A percentile compares a stretch with the other conserved stretches of the same genome.
These are phyloP conservation scores for Daldinia childiae DNA, from an alignment of 495 filamentous ascomycete species.

Conservation along the genomic window DNA sequence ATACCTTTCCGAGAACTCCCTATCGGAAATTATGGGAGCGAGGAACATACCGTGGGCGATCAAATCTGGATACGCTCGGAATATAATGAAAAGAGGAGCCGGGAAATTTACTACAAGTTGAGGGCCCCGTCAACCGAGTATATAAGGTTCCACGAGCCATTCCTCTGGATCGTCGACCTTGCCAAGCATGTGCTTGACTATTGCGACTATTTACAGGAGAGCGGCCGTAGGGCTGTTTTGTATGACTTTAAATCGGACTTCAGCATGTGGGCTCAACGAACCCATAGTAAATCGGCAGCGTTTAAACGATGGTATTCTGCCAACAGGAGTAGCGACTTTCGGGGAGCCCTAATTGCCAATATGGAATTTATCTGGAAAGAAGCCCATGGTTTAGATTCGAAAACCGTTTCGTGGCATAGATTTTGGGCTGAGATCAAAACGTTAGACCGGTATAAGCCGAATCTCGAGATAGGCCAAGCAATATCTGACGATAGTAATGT, in stretches of 20 bases:
- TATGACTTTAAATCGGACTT: constrained; percentile 65
- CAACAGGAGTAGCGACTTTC: constrained; percentile 64
- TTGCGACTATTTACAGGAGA: constrained; percentile 47
- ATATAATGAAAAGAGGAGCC: constrained; percentile 37
- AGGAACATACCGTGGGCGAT: constrained; percentile 55
- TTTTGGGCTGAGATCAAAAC: constrained; percentile 33
- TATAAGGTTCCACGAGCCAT: constrained; percentile 63
- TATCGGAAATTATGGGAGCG: constrained; percentile 70
- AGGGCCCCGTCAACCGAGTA: constrained; percentile 66
- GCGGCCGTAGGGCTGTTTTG: constrained; percentile 53
- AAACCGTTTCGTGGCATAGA: constrained; percentile 22
- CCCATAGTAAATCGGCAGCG: constrained; percentile 47
- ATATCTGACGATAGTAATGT: not conserved
- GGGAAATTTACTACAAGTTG: constrained; percentile 69
- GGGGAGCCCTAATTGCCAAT: constrained; percentile 63
- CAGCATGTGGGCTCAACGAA: constrained; percentile 58
- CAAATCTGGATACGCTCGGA: constrained; percentile 70
- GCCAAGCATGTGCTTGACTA: constrained; percentile 75
- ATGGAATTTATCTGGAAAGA: constrained; percentile 72
- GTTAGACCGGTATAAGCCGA: constrained; percentile 30
- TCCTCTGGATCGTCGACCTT: constrained; percentile 73
- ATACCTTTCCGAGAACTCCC: constrained; percentile 67
- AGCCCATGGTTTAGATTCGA: constrained; percentile 52
- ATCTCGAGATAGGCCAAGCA: constrained; percentile 5
- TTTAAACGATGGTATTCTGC: constrained; percentile 62